phyloP scores from a whole-genome alignment of 169 alveolate species.

The Plasmodium ovale region DNA sequence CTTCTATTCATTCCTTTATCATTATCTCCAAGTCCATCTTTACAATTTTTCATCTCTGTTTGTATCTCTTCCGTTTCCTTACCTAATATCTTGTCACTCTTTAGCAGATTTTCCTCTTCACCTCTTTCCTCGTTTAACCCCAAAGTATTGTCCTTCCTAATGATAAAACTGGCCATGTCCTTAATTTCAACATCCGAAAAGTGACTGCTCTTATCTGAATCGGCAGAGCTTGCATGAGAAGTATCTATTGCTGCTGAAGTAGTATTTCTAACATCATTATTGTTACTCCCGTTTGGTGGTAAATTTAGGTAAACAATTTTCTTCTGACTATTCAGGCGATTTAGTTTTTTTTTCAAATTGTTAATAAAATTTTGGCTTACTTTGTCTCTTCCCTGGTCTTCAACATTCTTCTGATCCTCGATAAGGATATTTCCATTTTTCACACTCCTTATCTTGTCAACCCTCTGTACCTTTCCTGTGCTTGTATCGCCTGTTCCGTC shows the following conservation, averaged over 20 bases:
- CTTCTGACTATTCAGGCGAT: constrained; percentile 39
- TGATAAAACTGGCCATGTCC: not conserved
- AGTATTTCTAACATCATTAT: not conserved
- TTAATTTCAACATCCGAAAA: constrained; percentile 5
- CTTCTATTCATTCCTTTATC: not conserved
- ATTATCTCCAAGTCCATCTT: too few relatives aligned
- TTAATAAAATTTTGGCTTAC: constrained; percentile 25
- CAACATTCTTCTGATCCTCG: constrained; percentile 5
- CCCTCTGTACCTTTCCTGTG: not conserved
- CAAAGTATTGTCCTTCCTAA: not conserved
- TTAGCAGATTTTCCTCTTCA: not conserved
- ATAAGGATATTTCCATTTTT: constrained; percentile 24
- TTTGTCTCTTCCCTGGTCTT: not conserved
- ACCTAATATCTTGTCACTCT: not conserved
- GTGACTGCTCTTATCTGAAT: not conserved
- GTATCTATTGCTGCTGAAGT: too few relatives aligned
- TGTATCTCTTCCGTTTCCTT: not conserved
- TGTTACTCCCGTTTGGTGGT: not conserved
- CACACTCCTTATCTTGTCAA: constrained; percentile 41
- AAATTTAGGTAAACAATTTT: constrained; percentile 54
- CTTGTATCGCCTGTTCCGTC: not conserved
- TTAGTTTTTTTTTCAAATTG: constrained; percentile 37
- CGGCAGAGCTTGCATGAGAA: not conserved
- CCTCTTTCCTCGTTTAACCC: not conserved
- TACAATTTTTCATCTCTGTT: not conserved